These are phyloP conservation scores for Scheffersomyces segobiensis DNA, from an alignment of 1,139 yeast species.

Conservation along the genomic window DNA sequence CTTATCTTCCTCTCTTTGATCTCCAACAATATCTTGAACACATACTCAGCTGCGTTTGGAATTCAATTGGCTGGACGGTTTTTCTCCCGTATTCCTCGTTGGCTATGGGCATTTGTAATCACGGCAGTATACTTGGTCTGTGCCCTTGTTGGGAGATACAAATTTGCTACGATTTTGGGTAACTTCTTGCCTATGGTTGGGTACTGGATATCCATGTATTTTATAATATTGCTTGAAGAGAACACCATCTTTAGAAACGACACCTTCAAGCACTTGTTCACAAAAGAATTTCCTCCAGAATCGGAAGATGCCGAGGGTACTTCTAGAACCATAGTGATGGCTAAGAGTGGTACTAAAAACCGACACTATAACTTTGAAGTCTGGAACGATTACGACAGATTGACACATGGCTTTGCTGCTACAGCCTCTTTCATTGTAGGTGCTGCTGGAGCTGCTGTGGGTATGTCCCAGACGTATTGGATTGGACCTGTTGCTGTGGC, in stretches of 20 bases:
- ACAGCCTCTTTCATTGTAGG: conserved; percentile 60
- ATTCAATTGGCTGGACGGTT: conserved; percentile 68
- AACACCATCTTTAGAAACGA: conserved; percentile 68
- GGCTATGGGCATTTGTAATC: conserved; percentile 69
- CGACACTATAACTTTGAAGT: conserved; percentile 61
- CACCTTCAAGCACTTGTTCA: conserved; percentile 48
- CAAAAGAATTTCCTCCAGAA: conserved; percentile 49
- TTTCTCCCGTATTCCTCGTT: conserved; percentile 71
- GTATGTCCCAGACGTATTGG: conserved; percentile 81
- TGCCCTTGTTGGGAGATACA: conserved; percentile 74
- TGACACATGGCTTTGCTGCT: conserved; percentile 70
- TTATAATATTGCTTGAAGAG: conserved; percentile 71
- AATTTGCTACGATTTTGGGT: conserved; percentile 74
- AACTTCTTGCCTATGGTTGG: conserved; percentile 94
- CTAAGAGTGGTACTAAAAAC: conserved; percentile 16
- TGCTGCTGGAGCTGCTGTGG: conserved; percentile 75
- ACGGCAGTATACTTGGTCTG: conserved; percentile 68
- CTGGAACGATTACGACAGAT: conserved; percentile 58
- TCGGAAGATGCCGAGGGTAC: conserved; percentile 5
- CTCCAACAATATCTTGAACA: conserved; percentile 78
- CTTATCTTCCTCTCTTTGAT: conserved; percentile 71
- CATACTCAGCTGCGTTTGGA: conserved; percentile 82
- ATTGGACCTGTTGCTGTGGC: conserved; percentile 66
- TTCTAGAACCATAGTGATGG: conserved; percentile 6
- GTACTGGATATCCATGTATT: conserved; percentile 88